Base-by-base conservation (phyloP, 306 rosid species). In the Amphicarpaea edgeworthii region DNA sequence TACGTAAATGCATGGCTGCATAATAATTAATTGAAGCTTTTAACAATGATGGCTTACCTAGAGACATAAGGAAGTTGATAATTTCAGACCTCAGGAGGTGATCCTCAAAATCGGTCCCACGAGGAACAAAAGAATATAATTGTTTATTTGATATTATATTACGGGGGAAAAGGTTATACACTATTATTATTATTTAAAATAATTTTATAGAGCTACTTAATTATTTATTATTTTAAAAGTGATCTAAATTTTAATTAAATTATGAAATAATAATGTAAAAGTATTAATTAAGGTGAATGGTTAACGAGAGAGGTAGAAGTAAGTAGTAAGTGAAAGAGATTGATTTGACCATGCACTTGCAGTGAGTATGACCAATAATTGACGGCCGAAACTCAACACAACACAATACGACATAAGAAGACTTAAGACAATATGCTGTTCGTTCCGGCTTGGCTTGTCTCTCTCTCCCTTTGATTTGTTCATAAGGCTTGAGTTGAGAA, bases 41-140 rank as follows among this genome's bases (percentile, higher is more conserved):
- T 26, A 50, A 20, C 26, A 19, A 34, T 8, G 1, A 37, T 45
- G 63, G 15, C 8, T 62, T 62, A 8, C 50, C 6, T 12, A 32
- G 5, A 46, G 61, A 61, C 15, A 55, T 21, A 55, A 23, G 26
- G 10, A 59, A 41, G 16, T 5, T 26, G 60, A 49, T 28, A 49
- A 37, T 12, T 47, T 47, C 11, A 16, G 60, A 47, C 74, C 14
- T 8, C 7, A 49, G 16, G 66, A 38, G 17, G 26, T 20, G 50
- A 53, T 34, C 21, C 37, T 20, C 20, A 34, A 54, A 40, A 21
- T 40, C 21, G 53, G 61, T 41, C 45, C 61, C 74, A 69, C 60
- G 19, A 28, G 28, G 19, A 49, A 30, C 61, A 49, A 49, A 12
- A 43, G 55, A 47, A 45, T 16, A 46, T 3, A 9, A 24, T 3